Base-by-base conservation (phyloP, 2,329 filamentous ascomycete species). In the Gliomastix tumulicola region DNA sequence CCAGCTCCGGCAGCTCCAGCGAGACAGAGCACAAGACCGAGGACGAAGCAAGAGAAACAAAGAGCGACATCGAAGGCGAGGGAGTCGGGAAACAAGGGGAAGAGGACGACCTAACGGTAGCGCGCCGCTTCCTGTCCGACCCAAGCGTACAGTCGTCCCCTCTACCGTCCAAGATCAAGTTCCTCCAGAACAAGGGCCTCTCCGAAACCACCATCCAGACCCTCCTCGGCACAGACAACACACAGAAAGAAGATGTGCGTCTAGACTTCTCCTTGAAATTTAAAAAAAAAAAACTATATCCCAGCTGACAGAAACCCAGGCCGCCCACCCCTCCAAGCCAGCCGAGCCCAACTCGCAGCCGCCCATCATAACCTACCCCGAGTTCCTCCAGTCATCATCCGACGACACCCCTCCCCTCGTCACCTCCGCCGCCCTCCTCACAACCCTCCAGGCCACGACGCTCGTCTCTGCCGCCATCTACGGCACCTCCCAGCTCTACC, bases 131-230 rank as follows among this genome's bases (percentile, higher is more conserved):
- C 53, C 71, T 96, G 5, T 68, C 84, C 35, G 82, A 94, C 41
- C 78, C 84, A 7, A 68, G 71, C 16, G 84, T 95, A 39, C 77
- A 74, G 40, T 65, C 82, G 57, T 78, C 82, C 22, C 69, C 82
- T 1, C 69, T 71, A 31, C 82, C 86, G 38, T 81, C 79, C 59
- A 94, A 94, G 63, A 66, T 74, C 16, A 73, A 75, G 7, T 95
- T 95, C 48, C 64, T 96, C 2, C 72, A 80, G 50, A 76, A 76
- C 35, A 96, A 96, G 56, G 86, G 86, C 4, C 64, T 95, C 7
- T 63, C 62, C 4, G 63, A 73, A 5, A 67, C 71, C 21, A 79
- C 90, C 42, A 86, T 94, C 42, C 66, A 85, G 46, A 64, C 66
- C 34, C 65, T 94, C 7, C 61, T 95, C 13, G 53, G 44, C n/a